Base-by-base conservation (phyloP, 139 green algal species). In the Closterium sp. region DNA sequence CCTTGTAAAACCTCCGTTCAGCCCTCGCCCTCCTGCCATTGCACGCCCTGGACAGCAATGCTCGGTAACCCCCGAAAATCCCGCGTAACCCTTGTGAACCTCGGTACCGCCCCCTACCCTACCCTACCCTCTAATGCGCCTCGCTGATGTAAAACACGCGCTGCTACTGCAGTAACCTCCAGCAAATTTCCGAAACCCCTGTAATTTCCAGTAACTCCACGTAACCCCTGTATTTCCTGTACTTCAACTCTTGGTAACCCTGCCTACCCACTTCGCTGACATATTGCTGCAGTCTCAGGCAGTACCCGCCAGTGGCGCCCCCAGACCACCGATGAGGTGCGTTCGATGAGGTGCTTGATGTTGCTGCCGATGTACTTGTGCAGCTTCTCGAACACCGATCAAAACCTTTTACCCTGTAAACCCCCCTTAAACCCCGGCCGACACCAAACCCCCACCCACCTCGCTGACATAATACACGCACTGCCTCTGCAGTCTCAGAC, bases 311-410 rank as follows among this genome's bases (percentile, higher is more conserved):
- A 34, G 97, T 96, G 28, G 22, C 31, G 87, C 62, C 91, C 88
- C 93, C 91, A 3, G 86, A 21, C 11, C 90, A 91, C 90, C 28
- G 85, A 9, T 7, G 90, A 5, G 1, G 92, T 89, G 1, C 96
- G 92, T 42, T 99, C 97, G 17, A 99, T 96, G 84, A 99, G 93
- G 86, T 94, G 95, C 93, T 98, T 98, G 50, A 99, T 97, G 93
- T 98, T 98, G 91, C 99, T 99, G 9, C 98, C 98, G 9, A 99
- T 97, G 89, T 98, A 99, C 89, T 99, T 99, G 92, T 98, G 97
- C 17, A 99, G 97, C 96, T 99, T 99, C 92, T 99, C 98, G 92
- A 99, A 98, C 22, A 99, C 98, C 32, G 95, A 38, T 9, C 27
- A 4, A 4, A 5, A 9, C n/a, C 87, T 70, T 27, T 5, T 28